A percentile compares a stretch with the other conserved stretches of the same genome.
Evolutionary conservation across 805 yeast genomes (phyloP).

Genomic region (Candida fluviatilis): DNA sequence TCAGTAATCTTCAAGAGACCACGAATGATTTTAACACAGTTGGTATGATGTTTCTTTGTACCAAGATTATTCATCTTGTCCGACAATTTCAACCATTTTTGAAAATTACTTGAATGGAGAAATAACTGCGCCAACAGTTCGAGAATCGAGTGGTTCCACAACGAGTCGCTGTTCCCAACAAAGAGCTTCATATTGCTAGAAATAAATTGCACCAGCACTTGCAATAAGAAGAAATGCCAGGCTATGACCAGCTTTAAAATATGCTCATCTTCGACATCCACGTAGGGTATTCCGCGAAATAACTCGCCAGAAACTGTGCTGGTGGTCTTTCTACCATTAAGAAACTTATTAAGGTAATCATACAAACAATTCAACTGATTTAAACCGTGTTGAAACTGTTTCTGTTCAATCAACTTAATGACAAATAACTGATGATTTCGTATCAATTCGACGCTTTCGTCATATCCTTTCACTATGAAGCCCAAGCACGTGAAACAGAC

Average conservation of each 20-base stretch:
- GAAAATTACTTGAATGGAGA: slow-evolving; percentile 14
- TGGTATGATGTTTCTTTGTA: slow-evolving; percentile 15
- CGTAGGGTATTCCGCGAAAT: slow-evolving; percentile 10
- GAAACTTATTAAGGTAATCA: slow-evolving; percentile 9
- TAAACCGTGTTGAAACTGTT: slow-evolving; percentile 10
- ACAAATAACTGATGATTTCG: slow-evolving; percentile 26
- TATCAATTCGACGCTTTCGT: slow-evolving; percentile 9
- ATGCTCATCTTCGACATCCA: slow-evolving; percentile 5
- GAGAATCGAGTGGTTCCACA: slow-evolving; percentile 10
- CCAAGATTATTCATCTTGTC: slow-evolving; percentile 6
- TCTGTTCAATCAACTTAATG: slow-evolving; percentile 19
- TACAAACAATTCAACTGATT: slow-evolving; percentile 12
- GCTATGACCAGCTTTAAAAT: slow-evolving; percentile 16
- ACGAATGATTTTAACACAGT: slow-evolving; percentile 19
- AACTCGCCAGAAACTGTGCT: neutral
- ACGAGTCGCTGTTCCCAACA: slow-evolving; percentile 7
- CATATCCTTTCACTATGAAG: slow-evolving; percentile 7
- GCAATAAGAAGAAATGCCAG: slow-evolving; percentile 25
- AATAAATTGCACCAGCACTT: slow-evolving; percentile 20
- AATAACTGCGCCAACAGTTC: slow-evolving; percentile 14
- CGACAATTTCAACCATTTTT: slow-evolving; percentile 18
- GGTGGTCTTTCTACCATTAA: slow-evolving; percentile 6
- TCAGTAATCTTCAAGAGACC: slow-evolving; percentile 21
- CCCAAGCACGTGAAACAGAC: slow-evolving; percentile 18
- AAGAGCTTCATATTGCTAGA: slow-evolving; percentile 15